Base-by-base conservation (phyloP, 257 asterid species). In the Fraxinus americana region DNA sequence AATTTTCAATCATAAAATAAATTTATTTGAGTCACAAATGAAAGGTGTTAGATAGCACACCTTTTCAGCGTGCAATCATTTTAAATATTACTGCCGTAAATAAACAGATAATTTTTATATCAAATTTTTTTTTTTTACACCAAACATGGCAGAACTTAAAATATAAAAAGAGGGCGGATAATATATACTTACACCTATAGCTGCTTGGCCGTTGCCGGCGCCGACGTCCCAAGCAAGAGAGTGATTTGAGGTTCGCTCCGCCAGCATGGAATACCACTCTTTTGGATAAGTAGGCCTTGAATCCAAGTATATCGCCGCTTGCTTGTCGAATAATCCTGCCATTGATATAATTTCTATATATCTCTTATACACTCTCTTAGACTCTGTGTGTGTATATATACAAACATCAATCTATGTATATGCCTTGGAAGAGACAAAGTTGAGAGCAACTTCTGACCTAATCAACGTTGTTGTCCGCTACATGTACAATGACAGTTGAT, bases 211-310 rank as follows among this genome's bases (percentile, higher is more conserved):
- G 70, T 77, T 74, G 34, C 83, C 79, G 35, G 83, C 74, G 43
- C 83, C 85, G 27, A 74, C 83, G 48, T 82, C 85, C 87, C 87
- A 80, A 54, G 81, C 87, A 2, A 74, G 79, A 59, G 59, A 43
- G 66, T 71, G 79, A 11, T 34, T 34, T 29, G 72, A 35, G 41
- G 74, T 32, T 67, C 29, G 74, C 2, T 81, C 73, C 2, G 82
- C 79, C 81, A 80, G 73, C 78, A 77, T 76, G 12, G 73, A 12
- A 45, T 80, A 83, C 70, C 83, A 78, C 7, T 77, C 67, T 17
- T 38, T 59, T 14, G 87, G 87, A 50, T 83, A 83, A 39, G 75
- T 77, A 14, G 87, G 84, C 41, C 84, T 50, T n/a, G 52, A 75
- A 14, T 77, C 77, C 63, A 59, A 71, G 77, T 77, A 83, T 6